A percentile compares a stretch with the other conserved stretches of the same genome.
These are phyloP conservation scores for Yamadazyma oceani DNA, from an alignment of 1,139 yeast species.

Conservation along the genomic window DNA sequence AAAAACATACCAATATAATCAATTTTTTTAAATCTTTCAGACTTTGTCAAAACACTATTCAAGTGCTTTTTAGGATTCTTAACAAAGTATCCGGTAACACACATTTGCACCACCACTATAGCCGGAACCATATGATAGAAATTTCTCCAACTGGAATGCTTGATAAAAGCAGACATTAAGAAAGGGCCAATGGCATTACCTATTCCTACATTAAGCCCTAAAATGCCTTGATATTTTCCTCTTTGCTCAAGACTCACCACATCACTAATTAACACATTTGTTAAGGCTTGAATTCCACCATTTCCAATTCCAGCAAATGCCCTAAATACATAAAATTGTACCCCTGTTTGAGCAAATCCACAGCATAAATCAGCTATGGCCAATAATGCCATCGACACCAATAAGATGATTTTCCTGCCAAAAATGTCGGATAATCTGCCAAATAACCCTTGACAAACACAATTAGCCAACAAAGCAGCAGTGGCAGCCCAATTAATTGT, in stretches of 20 bases:
- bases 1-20: constrained; percentile 51
- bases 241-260: constrained; percentile 43
- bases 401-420: constrained; percentile 41
- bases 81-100: constrained; percentile 28
- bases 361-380: constrained; percentile 42
- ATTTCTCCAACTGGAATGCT: constrained; percentile 49
- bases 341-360: constrained; percentile 41
- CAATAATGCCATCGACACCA: constrained; percentile 30
- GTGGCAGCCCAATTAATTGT: constrained; percentile 55
- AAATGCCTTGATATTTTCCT: constrained; percentile 47
- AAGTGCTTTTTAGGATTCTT: constrained; percentile 17
- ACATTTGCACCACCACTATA: constrained; percentile 29
- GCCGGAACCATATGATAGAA: constrained; percentile 51
- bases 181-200: constrained; percentile 61
- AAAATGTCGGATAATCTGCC: constrained; percentile 46
- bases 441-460: constrained; percentile 44
- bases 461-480: constrained; percentile 43
- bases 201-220: constrained; percentile 52
- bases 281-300: constrained; percentile 44
- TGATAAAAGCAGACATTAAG: constrained; percentile 50
- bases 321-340: constrained; percentile 41
- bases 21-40: constrained; percentile 39
- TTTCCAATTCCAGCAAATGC: constrained; percentile 48
- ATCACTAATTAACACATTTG: constrained; percentile 45
- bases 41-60: constrained; percentile 24